These are phyloP conservation scores for Tetrahymena borealis DNA, from an alignment of 73 alveolate genomes.

Conservation along the genomic window DNA sequence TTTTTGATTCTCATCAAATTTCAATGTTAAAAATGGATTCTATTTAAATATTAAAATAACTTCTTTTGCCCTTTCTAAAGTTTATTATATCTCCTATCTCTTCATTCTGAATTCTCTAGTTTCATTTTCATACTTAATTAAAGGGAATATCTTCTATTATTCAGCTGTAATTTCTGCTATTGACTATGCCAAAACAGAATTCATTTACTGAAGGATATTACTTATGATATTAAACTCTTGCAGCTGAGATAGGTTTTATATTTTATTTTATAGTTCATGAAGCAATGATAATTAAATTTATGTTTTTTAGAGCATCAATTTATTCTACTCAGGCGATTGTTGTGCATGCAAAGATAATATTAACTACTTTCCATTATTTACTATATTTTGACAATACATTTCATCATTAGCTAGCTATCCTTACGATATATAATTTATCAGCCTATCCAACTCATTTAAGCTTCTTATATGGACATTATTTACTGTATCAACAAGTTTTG, in stretches of 20 bases:
- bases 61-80: not conserved
- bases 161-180: not conserved
- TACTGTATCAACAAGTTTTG: not conserved
- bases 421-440: not conserved
- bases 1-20: not conserved
- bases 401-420: not conserved
- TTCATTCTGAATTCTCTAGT: not conserved
- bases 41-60: not conserved
- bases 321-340: not conserved
- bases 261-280: not conserved
- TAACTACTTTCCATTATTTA: not conserved
- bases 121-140: not conserved
- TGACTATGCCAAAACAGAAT: not conserved
- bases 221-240: not conserved
- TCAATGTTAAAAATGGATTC: not conserved
- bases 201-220: not conserved
- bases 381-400: not conserved
- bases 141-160: not conserved
- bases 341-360: not conserved
- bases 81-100: not conserved
- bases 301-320: not conserved
- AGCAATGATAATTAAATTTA: not conserved
- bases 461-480: not conserved
- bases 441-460: not conserved
- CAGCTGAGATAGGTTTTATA: not conserved